Base-by-base conservation (phyloP, 2,329 filamentous ascomycete species). In the Nemania sp. region DNA sequence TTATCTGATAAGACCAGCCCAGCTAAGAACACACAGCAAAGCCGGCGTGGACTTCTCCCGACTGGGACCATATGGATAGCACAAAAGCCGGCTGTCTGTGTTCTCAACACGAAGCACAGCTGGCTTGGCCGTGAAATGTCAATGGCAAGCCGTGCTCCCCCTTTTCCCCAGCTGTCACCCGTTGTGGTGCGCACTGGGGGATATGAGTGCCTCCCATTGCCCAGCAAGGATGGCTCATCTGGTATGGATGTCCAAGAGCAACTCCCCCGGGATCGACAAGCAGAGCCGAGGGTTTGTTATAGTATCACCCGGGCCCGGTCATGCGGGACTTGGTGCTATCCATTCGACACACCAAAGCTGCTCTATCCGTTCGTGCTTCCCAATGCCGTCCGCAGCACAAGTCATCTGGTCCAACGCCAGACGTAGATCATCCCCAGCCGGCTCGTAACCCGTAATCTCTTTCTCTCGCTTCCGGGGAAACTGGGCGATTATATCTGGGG, bases 301-400 rank as follows among this genome's bases (percentile, higher is more conserved):
- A 35, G 18, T n/a, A 34, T 35, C n/a, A 37, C 47, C 35, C 46
- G 20, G n/a, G 49, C 25, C 35, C 59, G 55, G 55, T 56, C 62
- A 54, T 52, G 52, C 62, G 62, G 64, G 54, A 57, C 61, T 64
- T 52, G 43, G 59, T 59, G 48, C 52, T 53, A 57, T 48, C 34
- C 52, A 62, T 62, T 64, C 63, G 62, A 65, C 45, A 65, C 57
- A 63, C 47, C 47, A 53, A 64, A 57, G 64, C 52, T 63, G 62
- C 58, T 67, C 62, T 62, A 66, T 62, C 64, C 60, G 60, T 51
- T 29, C 39, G 18, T n/a, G 29, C 20, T 46, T 37, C 51, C 51
- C 46, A 40, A 60, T 62, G 60, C 54, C 46, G 50, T 49, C 56
- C 49, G 47, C 7, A 32, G n/a, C 34, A n/a, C 35, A 46, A 35